phyloP scores from a whole-genome alignment of 768 basidiomycete genomes.

The Coprinopsis marcescibilis region DNA sequence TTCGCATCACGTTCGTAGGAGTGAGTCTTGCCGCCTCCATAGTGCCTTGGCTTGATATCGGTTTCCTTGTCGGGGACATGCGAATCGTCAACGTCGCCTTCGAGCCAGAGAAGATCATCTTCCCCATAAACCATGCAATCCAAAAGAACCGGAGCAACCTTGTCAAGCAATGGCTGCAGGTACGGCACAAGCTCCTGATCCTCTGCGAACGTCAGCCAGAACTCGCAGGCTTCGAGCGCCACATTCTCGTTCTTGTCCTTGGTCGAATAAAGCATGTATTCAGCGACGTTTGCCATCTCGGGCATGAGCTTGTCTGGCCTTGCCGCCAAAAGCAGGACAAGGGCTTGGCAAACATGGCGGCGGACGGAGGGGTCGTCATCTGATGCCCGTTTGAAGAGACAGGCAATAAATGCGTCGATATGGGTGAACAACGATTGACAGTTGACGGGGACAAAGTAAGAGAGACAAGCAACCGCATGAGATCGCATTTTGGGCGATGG shows the following conservation, averaged over 20 bases:
- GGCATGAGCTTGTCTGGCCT: slow-evolving; percentile 96
- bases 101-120: slow-evolving; percentile 91
- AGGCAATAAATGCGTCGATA: slow-evolving; percentile 90
- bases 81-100: slow-evolving; percentile 86
- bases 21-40: slow-evolving; percentile 80
- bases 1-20: slow-evolving; percentile 69
- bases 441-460: slow-evolving; percentile 85
- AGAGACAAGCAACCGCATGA: slow-evolving; percentile 90
- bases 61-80: slow-evolving; percentile 87
- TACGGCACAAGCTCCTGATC: slow-evolving; percentile 82
- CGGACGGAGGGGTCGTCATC: slow-evolving; percentile 94
- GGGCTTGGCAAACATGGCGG: slow-evolving; percentile 91
- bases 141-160: slow-evolving; percentile 90
- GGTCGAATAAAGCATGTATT: slow-evolving; percentile 98
- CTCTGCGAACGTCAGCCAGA: slow-evolving; percentile 99
- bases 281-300: slow-evolving; percentile 90
- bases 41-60: slow-evolving; percentile 96
- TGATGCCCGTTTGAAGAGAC: slow-evolving; percentile 90
- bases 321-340: slow-evolving; percentile 87
- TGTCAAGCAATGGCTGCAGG: slow-evolving; percentile 80
- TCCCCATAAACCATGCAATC: slow-evolving; percentile 98
- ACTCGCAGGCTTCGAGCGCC: slow-evolving; percentile 97
- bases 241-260: slow-evolving; percentile 97
- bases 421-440: slow-evolving; percentile 85
- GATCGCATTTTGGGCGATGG: slow-evolving; percentile 84